These are phyloP conservation scores for Arthrobotrys sinensis DNA, from an alignment of 2,329 filamentous ascomycete species.

Conservation along the genomic window DNA sequence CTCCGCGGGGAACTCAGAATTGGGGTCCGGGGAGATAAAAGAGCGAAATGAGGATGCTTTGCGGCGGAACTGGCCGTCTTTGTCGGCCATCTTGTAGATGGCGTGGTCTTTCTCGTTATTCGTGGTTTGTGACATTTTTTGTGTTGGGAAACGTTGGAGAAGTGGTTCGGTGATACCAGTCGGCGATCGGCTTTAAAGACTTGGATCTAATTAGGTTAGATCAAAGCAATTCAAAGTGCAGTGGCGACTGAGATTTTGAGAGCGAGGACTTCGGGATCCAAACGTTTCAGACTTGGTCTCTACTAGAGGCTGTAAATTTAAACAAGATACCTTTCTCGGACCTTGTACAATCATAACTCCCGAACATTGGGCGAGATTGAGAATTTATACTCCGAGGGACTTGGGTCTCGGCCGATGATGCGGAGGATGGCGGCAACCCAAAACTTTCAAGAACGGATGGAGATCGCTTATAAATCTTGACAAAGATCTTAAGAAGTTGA, in stretches of 20 bases:
- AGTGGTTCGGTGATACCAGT: background rate
- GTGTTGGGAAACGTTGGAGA: conserved; percentile 14
- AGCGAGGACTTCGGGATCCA: too few relatives aligned
- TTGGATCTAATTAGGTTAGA: too few relatives aligned
- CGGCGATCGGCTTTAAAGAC: background rate
- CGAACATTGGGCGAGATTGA: background rate
- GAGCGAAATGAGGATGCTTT: conserved; percentile 44
- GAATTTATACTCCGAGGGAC: background rate
- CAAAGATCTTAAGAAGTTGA: conserved; percentile 25
- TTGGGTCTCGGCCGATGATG: conserved; percentile 13
- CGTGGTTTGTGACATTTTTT: conserved; percentile 39
- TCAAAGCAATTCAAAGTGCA: too few relatives aligned
- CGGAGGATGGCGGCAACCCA: background rate
- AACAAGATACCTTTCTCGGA: too few relatives aligned
- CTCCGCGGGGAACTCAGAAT: conserved; percentile 51
- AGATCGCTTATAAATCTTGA: conserved; percentile 58
- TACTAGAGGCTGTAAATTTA: too few relatives aligned
- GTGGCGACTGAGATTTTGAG: too few relatives aligned
- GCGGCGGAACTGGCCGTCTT: conserved; percentile 53
- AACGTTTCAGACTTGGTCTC: too few relatives aligned
- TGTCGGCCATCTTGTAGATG: conserved; percentile 57
- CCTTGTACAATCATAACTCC: too few relatives aligned
- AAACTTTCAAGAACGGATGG: background rate
- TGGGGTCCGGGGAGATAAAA: conserved; percentile 39
- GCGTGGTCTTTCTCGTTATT: conserved; percentile 16